Base-by-base conservation (phyloP, 106 monocot species). In the Agapanthus africanus region DNA sequence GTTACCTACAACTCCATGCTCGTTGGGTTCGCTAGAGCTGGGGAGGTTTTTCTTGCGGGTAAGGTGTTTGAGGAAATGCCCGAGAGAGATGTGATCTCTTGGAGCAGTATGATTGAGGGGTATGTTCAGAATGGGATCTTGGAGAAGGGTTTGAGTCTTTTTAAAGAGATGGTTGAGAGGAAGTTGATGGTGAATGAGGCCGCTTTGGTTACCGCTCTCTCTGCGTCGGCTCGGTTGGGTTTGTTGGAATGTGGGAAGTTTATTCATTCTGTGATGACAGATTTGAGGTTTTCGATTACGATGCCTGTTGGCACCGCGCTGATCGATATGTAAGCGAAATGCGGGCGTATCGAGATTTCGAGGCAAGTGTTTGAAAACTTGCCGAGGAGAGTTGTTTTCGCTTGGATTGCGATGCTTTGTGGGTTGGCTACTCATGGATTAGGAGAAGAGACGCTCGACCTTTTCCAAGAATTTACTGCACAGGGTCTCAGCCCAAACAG, bases 261-360 rank as follows among this genome's bases (percentile, higher is more conserved):
- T 49, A 60, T 86, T 11, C 90, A 90, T 64, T 52, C 65, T 0
- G 76, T 49, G 28, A 74, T 90, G 15, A 66, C 39, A 50, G 13
- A 19, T 1, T 37, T 67, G 15, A 76, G 67, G 2, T 79, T 83
- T 44, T 71, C 83, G 0, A 32, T 83, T 32, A 81, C 74, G 8
- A 2, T 77, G 63, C 54, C 60, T 18, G 16, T 90, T 22, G 90
- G 78, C 21, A 80, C 90, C 0, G 82, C 80, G 0, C 67, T 90
- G n/a, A 75, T 83, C 4, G 90, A 90, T 59, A 86, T 90, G 83
- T 90, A 86, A 68, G 85, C 90, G 1, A 90, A 86, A 34, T 90
- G 90, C 46, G 86, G 85, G 9, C 74, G 78, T 51, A 79, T 90
- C 18, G 73, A 59, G 37, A 54, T 69, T 13, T 44, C 90, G 0